Base-by-base conservation (phyloP, 2,329 filamentous ascomycete species). In the Aspergillus candidus region DNA sequence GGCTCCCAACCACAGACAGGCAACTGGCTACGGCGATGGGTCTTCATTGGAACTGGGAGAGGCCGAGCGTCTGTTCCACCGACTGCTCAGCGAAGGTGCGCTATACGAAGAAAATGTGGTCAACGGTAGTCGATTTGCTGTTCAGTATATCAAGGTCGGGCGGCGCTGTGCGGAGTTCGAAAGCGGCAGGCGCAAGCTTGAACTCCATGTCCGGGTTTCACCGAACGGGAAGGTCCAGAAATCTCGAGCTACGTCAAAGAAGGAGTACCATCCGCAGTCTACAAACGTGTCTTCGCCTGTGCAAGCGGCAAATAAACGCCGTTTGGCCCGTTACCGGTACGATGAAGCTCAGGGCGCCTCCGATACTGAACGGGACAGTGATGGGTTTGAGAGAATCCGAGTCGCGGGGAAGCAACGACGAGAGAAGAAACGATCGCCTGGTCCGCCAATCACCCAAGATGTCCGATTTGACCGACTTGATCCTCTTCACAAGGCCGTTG, bases 51-150 rank as follows among this genome's bases (percentile, higher is more conserved):
- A 84, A 46, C 81, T 84, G 56, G 80, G 83, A 31, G 87, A 94
- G 58, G 76, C 89, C 11, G 86, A 95, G 60, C 83, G 89, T 32
- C 74, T 97, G n/a, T 88, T 96, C 56, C 81, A 88, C 58, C 76
- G 79, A 38, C 73, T 98, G 8, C 70, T 87, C 6, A 78, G 78
- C 4, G 86, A 94, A 57, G 83, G 84, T 35, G 87, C 83, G 5
- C 70, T 98, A 18, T 66, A 63, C 11, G 88, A 96, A 66, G 71
- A 83, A 30, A 86, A 88, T 58, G 71, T 78, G 39, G 71, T 81
- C 44, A 86, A 83, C 60, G 71, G 69, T 35, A 71, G 71, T 37
- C 79, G 79, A 4, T 90, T 94, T 61, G 78, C 87, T 1, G 78
- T 81, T 41, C 81, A 86, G 52, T 95, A 96, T 60, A 53, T 71